Conservation (phyloP, 768 basidiomycete species). For the Podaxis carcinomalis region DNA sequence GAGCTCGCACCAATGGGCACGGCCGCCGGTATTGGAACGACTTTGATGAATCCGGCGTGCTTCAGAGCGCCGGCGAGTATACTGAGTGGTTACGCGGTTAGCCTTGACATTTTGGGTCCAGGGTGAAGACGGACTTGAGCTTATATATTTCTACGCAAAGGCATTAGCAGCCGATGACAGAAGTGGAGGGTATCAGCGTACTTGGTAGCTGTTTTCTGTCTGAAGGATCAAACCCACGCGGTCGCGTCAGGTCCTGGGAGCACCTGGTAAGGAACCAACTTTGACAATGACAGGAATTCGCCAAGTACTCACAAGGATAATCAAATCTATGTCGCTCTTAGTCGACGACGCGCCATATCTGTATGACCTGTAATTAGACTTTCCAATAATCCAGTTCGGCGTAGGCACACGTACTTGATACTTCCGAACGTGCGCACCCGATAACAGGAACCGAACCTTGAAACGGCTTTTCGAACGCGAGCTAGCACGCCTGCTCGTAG, state of each 20-base stretch:
- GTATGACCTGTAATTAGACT: neutral
- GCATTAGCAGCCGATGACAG: neutral
- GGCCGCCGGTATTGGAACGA: constrained; percentile 28
- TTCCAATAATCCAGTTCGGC: neutral
- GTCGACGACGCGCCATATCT: constrained; percentile 39
- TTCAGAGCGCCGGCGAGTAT: constrained; percentile 25
- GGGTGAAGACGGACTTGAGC: constrained; percentile 16
- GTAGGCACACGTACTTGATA: constrained; percentile 22
- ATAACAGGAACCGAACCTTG: constrained; percentile 28
- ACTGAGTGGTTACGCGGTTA: constrained; percentile 15
- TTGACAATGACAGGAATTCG: neutral
- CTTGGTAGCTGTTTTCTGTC: constrained; percentile 5
- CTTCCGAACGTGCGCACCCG: constrained; percentile 44
- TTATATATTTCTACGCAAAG: constrained; percentile 24
- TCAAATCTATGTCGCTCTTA: constrained; percentile 47
- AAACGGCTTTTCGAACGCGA: constrained; percentile 22
- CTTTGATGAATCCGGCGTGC: constrained; percentile 28
- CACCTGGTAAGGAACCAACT: neutral
- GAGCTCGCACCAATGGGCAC: constrained; percentile 39
- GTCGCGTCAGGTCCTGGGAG: constrained; percentile 21
- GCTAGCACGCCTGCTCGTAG: neutral
- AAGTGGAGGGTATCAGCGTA: neutral
- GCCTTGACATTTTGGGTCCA: neutral
- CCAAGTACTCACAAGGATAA: constrained; percentile 39
- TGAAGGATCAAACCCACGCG: constrained; percentile 15